Evolutionary conservation across 2,329 filamentous ascomycete species (phyloP), one percentile per base, ranked within the genome.

Genomic region (Metarhizium guizhouense): DNA sequence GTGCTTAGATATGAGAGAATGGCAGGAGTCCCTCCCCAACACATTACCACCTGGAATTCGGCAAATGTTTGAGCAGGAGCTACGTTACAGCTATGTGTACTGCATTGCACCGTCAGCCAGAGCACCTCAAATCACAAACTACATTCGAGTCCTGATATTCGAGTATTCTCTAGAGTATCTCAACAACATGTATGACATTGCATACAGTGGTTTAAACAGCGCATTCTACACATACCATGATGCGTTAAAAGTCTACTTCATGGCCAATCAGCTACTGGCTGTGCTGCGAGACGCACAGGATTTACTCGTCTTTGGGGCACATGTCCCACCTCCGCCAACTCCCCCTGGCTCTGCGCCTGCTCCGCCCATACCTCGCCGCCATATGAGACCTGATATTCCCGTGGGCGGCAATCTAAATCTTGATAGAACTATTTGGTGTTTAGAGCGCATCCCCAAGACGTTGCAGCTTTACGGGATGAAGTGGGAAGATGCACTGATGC

Each of bases 21-120:
- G 93, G 93, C 86, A 85, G 57, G 83, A 90, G 40, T 81, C 82
- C n/a, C 80, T 95, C 13, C 88, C 90, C 0, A 73, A 77, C 42
- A 80, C 78, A 2, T 78, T 88, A 0, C 80, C 87, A 0, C 74
- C 79, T 0, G 79, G 82, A 30, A 85, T 92, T 59, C 81, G 85
- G 43, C 81, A 87, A 51, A 83, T 92, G 60, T 95, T 96, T 65
- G 87, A 94, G 59, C 82, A 96, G 16, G 94, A 99, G 67, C 73
- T 95, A 47, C 81, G 93, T 50, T 97, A 96, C 73, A 95, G 90
- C 65, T 94, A 90, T 63, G 87, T 96, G 29, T 90, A 96, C 68
- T 88, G 93, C 56, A 80, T 96, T 7, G 90, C 90, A 0, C 90
- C 91, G 1, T 92, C 87, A 40, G 83, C 85, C 1, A 80, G 87